These are phyloP conservation scores for Calamus simplicifolius DNA, from an alignment of 176 grass and related monocot genomes.

Conservation along the genomic window DNA sequence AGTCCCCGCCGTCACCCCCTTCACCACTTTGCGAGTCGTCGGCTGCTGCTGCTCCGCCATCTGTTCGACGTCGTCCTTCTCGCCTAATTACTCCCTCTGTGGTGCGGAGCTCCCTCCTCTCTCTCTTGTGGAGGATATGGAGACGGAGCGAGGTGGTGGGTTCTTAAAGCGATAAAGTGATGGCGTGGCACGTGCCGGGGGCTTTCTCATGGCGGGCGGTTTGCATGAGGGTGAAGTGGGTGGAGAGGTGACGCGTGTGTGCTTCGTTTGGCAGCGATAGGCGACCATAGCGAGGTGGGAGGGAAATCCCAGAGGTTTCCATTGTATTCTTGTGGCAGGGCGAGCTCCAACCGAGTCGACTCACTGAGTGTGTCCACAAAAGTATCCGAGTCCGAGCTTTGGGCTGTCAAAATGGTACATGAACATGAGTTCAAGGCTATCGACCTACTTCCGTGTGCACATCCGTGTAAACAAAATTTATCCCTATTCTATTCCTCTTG, in stretches of 20 bases:
- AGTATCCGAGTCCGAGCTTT: too few species aligned
- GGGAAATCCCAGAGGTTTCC: too few species aligned
- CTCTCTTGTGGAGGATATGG: neutral
- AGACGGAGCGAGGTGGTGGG: neutral
- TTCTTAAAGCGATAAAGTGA: neutral
- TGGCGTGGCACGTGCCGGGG: neutral
- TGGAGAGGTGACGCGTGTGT: slow-evolving; percentile 32
- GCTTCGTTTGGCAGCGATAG: neutral
- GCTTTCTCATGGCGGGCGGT: slow-evolving; percentile 14
- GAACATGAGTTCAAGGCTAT: too few species aligned
- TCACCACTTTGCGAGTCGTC: slow-evolving; percentile 27
- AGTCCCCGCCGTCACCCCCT: slow-evolving; percentile 51
- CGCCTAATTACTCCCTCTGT: slow-evolving; percentile 7
- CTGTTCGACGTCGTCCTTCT: slow-evolving; percentile 15
- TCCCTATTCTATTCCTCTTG: too few species aligned
- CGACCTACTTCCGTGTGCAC: too few species aligned
- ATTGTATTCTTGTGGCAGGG: too few species aligned
- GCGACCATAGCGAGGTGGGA: too few species aligned
- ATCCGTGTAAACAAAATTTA: too few species aligned
- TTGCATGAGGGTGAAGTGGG: slow-evolving; percentile 14
- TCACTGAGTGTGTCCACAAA: too few species aligned
- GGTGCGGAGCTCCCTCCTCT: neutral
- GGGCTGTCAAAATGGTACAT: too few species aligned
- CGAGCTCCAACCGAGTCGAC: too few species aligned
- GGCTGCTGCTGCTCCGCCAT: slow-evolving; percentile 21